A percentile compares a stretch with the other conserved stretches of the same genome.
These are phyloP conservation scores for Urochloa ruziziensis DNA, from an alignment of 176 grass and related monocot genomes.

Conservation along the genomic window DNA sequence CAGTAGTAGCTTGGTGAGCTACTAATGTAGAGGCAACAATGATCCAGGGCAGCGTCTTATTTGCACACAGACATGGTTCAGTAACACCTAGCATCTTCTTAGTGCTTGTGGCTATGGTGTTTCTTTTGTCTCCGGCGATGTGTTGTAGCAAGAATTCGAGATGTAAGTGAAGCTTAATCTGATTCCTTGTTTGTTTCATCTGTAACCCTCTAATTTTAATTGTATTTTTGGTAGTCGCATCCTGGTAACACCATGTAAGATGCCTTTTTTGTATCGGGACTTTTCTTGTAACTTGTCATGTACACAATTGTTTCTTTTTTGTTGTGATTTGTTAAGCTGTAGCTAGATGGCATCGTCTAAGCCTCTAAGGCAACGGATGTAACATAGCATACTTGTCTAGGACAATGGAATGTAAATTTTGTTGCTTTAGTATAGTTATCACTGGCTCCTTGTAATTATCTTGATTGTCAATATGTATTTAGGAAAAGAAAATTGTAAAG, in stretches of 20 bases:
- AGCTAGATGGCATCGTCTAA: constrained; percentile 21
- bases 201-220: constrained; percentile 21
- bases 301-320: constrained; percentile 7
- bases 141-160: constrained; percentile 41
- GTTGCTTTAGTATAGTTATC: neutral
- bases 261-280: constrained; percentile 25
- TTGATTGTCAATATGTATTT: constrained; percentile 15
- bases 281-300: constrained; percentile 40
- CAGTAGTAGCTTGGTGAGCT: constrained; percentile 43
- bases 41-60: constrained; percentile 36
- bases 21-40: constrained; percentile 30
- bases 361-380: constrained; percentile 34
- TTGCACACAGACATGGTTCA: constrained; percentile 32
- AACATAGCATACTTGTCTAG: constrained; percentile 19
- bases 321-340: constrained; percentile 9
- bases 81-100: constrained; percentile 38
- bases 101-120: constrained; percentile 45
- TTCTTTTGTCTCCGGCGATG: constrained; percentile 17
- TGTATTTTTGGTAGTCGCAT: constrained; percentile 34
- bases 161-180: constrained; percentile 61
- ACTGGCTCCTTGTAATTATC: constrained; percentile 43
- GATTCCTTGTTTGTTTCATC: constrained; percentile 31
- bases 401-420: constrained; percentile 21
- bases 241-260: constrained; percentile 34
- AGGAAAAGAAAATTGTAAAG: constrained; percentile 12